Evolutionary conservation across 768 basidiomycete genomes (phyloP).

Genomic region (Rhizopogon vinicolor): DNA sequence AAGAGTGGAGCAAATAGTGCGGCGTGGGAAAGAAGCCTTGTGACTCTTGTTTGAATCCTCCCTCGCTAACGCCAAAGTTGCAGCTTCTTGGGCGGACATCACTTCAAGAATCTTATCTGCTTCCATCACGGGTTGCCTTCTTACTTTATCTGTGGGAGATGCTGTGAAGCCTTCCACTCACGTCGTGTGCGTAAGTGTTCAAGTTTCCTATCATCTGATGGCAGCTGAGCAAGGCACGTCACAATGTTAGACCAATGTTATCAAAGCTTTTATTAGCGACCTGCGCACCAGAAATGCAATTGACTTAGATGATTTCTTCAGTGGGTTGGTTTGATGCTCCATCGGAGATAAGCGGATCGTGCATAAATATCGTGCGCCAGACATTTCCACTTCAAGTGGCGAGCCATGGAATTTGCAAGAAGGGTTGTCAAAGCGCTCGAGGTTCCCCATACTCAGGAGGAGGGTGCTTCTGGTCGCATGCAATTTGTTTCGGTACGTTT

Average conservation of each 20-base stretch:
- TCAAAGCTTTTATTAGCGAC: background rate
- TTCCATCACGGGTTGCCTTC: too few species aligned
- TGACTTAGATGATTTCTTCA: background rate
- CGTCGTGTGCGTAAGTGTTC: too few species aligned
- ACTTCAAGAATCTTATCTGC: too few species aligned
- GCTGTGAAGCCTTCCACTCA: too few species aligned
- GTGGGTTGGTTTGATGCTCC: background rate
- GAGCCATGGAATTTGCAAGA: constrained; percentile 8
- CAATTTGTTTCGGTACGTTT: constrained; percentile 42
- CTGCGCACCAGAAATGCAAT: background rate
- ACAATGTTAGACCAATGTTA: background rate
- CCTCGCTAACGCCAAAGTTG: too few species aligned
- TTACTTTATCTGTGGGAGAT: too few species aligned
- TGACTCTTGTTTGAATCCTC: too few species aligned
- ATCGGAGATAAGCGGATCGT: background rate
- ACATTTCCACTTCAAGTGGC: too few species aligned
- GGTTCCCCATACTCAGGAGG: constrained; percentile 44
- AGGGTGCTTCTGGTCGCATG: constrained; percentile 36
- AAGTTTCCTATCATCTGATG: background rate
- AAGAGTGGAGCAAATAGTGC: too few species aligned
- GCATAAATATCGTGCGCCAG: background rate
- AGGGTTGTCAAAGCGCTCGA: constrained; percentile 30
- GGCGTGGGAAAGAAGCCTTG: too few species aligned
- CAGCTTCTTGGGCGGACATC: too few species aligned
- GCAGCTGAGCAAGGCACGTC: background rate